Conservation (phyloP, 2,329 filamentous ascomycete species). For the Knufia fluminis region DNA sequence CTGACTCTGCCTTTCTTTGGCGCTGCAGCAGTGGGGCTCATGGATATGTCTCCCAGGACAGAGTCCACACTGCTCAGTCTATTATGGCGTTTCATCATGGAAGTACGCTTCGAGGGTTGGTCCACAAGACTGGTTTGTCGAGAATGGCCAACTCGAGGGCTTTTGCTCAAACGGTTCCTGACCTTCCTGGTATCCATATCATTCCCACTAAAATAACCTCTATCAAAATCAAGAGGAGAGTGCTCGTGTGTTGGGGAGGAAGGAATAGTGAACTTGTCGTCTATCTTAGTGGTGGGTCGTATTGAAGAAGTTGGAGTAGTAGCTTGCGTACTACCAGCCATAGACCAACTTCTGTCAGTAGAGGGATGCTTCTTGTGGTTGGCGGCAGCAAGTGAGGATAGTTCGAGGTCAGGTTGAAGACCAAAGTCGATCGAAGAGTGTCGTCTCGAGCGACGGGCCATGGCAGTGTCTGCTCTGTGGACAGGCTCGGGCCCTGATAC, state of each 20-base stretch:
- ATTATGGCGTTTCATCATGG: constrained; percentile 62
- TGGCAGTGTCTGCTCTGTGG: constrained; percentile 69
- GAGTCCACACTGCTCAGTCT: constrained; percentile 73
- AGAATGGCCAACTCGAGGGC: constrained; percentile 44
- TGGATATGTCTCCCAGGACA: constrained; percentile 45
- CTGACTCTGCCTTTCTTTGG: constrained; percentile 44
- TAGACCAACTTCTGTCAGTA: constrained; percentile 51
- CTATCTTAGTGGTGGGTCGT: neutral
- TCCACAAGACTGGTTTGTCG: constrained; percentile 69
- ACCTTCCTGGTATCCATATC: constrained; percentile 64
- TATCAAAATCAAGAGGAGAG: constrained; percentile 56
- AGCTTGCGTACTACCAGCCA: constrained; percentile 33
- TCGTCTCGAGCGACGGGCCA: constrained; percentile 56
- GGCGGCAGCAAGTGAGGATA: constrained; percentile 20
- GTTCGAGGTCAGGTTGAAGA: constrained; percentile 24
- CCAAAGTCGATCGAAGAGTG: constrained; percentile 79
- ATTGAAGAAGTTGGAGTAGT: constrained; percentile 22
- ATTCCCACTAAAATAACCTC: constrained; percentile 87
- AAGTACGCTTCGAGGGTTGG: constrained; percentile 59
- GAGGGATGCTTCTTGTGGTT: constrained; percentile 48
- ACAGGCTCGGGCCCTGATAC: constrained; percentile 44
- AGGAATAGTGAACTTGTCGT: constrained; percentile 23
- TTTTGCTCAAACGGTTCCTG: constrained; percentile 71
- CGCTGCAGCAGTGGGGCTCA: constrained; percentile 49
- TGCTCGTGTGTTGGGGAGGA: constrained; percentile 26